These are phyloP conservation scores for Penicillium sp. DNA, from an alignment of 2,329 filamentous ascomycete genomes.

Conservation along the genomic window DNA sequence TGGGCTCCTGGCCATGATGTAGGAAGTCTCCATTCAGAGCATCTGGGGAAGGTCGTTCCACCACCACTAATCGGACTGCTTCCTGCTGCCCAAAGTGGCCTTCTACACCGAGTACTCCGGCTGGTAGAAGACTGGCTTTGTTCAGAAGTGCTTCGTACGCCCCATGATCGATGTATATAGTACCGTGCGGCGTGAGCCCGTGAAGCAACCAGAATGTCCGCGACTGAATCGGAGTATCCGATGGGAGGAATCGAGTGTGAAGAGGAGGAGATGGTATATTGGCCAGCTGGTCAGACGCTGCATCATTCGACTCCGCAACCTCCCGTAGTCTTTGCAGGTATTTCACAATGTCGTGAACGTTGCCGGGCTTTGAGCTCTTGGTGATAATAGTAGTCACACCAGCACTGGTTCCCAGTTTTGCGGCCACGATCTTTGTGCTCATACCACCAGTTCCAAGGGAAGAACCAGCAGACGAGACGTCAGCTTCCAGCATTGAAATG, in stretches of 20 bases:
- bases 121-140: conserved; percentile 83
- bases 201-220: conserved; percentile 97
- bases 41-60: conserved; percentile 53
- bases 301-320: conserved; percentile 16
- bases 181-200: conserved; percentile 83
- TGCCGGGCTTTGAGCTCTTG: conserved; percentile 84
- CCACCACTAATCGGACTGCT: conserved; percentile 78
- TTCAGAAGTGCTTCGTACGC: conserved; percentile 72
- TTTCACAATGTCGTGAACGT: conserved; percentile 78
- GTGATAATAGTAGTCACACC: conserved; percentile 96
- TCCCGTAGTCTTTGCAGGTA: conserved; percentile 65
- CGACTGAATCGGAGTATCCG: conserved; percentile 77
- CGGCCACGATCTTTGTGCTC: conserved; percentile 95
- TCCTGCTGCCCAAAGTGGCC: conserved; percentile 89
- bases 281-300: conserved; percentile 21
- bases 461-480: conserved; percentile 87
- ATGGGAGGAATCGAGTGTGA: conserved; percentile 89
- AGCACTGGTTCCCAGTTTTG: conserved; percentile 83
- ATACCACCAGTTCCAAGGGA: conserved; percentile 90
- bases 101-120: conserved; percentile 83
- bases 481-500: conserved; percentile 73
- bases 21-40: conserved; percentile 39
- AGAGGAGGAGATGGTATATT: conserved; percentile 56
- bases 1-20: conserved; percentile 41
- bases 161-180: conserved; percentile 86